Conservation (phyloP, 2,329 filamentous ascomycete species). For the Pseudogymnoascus verrucosus region DNA sequence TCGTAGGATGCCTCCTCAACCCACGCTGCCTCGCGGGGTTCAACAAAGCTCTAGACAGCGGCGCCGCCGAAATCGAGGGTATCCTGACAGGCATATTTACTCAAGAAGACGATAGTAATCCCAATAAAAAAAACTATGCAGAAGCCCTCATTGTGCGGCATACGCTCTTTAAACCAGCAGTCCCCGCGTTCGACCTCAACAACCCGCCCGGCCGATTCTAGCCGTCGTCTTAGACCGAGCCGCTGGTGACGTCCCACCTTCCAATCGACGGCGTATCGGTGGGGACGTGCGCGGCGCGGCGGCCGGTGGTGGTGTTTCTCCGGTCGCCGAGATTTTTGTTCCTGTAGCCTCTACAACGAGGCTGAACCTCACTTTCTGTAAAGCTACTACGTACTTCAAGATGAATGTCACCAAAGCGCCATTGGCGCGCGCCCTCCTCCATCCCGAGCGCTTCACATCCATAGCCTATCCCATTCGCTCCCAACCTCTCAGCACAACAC, state of each 20-base stretch:
- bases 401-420: not conserved
- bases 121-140: not conserved
- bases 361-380: not conserved
- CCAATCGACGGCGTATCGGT: not conserved
- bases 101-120: not conserved
- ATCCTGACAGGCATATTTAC: slow-evolving; percentile 1
- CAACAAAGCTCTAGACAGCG: not conserved
- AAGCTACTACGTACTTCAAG: not conserved
- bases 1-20: slow-evolving; percentile 11
- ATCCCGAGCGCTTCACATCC: not conserved
- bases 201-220: not conserved
- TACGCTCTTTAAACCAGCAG: not conserved
- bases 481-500: not conserved
- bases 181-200: not conserved
- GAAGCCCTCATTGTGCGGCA: not conserved
- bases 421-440: not conserved
- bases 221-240: slow-evolving; percentile 1
- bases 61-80: not conserved
- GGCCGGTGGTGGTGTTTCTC: not conserved
- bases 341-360: not conserved
- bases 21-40: not conserved
- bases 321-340: not conserved
- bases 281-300: not conserved
- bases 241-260: not conserved
- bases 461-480: not conserved